Percentiles rank a stretch among this genome's conserved stretches.
These are phyloP conservation scores for Penicillium palitans DNA, from an alignment of 2,329 filamentous ascomycete species.

Conservation along the genomic window DNA sequence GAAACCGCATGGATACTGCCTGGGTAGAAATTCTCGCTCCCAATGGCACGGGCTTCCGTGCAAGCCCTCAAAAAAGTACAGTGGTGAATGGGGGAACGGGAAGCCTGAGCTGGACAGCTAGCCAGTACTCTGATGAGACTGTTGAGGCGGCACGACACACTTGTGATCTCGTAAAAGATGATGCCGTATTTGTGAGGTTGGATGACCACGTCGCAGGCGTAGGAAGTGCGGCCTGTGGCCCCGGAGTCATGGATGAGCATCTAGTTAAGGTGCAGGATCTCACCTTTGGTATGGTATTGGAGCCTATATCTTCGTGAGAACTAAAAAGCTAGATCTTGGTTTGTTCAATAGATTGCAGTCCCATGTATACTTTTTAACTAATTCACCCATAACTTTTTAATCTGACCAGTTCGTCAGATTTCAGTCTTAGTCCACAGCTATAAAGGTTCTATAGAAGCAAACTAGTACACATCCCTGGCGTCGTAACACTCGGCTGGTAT, in stretches of 20 bases:
- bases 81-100: not conserved
- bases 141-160: conserved; percentile 7
- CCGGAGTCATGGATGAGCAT: conserved; percentile 7
- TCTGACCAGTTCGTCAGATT: too few species aligned
- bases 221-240: conserved; percentile 12
- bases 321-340: not conserved
- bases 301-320: conserved; percentile 3
- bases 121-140: conserved; percentile 5
- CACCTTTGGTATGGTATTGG: conserved; percentile 6
- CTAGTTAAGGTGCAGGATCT: conserved; percentile 9
- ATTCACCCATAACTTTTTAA: too few species aligned
- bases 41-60: conserved; percentile 12
- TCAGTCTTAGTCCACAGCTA: too few species aligned
- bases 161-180: conserved; percentile 7
- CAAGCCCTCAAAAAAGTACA: not conserved
- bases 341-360: not conserved
- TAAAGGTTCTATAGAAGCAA: too few species aligned
- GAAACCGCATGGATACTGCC: conserved; percentile 25
- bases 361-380: too few species aligned
- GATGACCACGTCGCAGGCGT: conserved; percentile 9
- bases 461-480: too few species aligned
- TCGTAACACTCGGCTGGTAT: too few species aligned
- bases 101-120: conserved; percentile 9
- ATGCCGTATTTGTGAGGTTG: conserved; percentile 4
- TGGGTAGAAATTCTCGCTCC: conserved; percentile 20